A percentile compares a stretch with the other conserved stretches of the same genome.
These are phyloP conservation scores for Russula brevipes DNA, from an alignment of 768 basidiomycete genomes.

Conservation along the genomic window DNA sequence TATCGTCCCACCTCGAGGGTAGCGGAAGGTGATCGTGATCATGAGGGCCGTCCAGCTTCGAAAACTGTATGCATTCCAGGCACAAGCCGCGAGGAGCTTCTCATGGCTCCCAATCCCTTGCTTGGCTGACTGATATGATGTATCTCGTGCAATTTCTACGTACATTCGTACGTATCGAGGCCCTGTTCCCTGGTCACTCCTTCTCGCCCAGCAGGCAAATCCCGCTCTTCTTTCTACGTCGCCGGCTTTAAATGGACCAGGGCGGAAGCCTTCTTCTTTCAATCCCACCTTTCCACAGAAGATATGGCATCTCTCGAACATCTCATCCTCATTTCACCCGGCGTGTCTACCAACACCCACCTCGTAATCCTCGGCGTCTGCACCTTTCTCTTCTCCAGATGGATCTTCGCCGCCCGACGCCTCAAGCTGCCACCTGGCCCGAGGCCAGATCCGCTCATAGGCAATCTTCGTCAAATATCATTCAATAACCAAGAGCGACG, in stretches of 20 bases:
- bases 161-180: background rate
- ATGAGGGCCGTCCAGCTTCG: too few species aligned
- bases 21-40: too few species aligned
- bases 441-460: constrained; percentile 30
- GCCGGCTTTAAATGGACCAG: constrained; percentile 3
- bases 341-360: background rate
- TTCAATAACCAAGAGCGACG: constrained; percentile 26
- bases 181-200: background rate
- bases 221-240: background rate
- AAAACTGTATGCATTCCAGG: constrained; percentile 10
- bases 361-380: constrained; percentile 13
- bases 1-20: too few species aligned
- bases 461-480: constrained; percentile 32
- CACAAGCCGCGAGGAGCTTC: background rate
- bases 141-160: background rate
- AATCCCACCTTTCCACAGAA: background rate
- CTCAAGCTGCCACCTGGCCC: constrained; percentile 31
- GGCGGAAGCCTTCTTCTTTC: background rate
- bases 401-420: constrained; percentile 19
- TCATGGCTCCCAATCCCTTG: background rate
- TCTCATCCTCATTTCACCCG: background rate
- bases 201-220: background rate
- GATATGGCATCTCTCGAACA: background rate
- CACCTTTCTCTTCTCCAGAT: constrained; percentile 22
- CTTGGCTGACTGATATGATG: background rate